Base-by-base conservation (phyloP, 2,329 filamentous ascomycete genomes). In the Fusarium oxysporum region DNA sequence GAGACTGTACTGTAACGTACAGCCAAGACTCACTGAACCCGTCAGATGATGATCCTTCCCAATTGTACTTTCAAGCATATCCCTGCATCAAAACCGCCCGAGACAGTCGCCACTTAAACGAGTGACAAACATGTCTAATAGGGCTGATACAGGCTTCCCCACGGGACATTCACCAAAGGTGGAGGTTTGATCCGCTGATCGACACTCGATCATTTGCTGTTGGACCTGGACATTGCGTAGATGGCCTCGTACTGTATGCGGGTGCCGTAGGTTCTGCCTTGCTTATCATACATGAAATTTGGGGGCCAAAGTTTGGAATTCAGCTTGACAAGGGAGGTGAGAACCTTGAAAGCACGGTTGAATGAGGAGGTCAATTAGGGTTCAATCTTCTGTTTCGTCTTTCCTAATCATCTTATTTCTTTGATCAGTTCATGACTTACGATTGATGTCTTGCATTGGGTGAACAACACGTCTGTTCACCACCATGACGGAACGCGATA, bases 111-210 rank as follows among this genome's bases (percentile, higher is more conserved):
- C 55, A 58, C 43, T 57, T 28, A 35, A 35, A 35, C 17, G 30
- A 57, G 40, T 48, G 40, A 28, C 38, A 45, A 47, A 37, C n/a
- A 40, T 38, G 50, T 54, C 19, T 50, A 35, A 45, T 61, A 53
- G 33, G 48, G 64, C 51, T 69, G 50, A 55, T 28, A 37, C 30
- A 56, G 16, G 23, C 57, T 63, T 68, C 64, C 51, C 66, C 57
- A 28, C 43, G 57, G 64, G 50, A 40, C 37, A 17, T 12, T 45
- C 21, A 37, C 57, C 50, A 38, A 30, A 55, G 23, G 30, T 43
- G 23, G 57, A 6, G n/a, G n/a, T 35, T 25, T 44, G 33, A 23
- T n/a, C 44, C 40, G 33, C 40, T 43, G 28, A 21, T 48, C 33
- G 37, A 21, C 51, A 32, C 21, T 21, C n/a, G 40, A 35, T 30